A percentile compares a stretch with the other conserved stretches of the same genome.
Evolutionary conservation across 192 early-diverging fungal species (phyloP).

Genomic region (Backusella macrospora): DNA sequence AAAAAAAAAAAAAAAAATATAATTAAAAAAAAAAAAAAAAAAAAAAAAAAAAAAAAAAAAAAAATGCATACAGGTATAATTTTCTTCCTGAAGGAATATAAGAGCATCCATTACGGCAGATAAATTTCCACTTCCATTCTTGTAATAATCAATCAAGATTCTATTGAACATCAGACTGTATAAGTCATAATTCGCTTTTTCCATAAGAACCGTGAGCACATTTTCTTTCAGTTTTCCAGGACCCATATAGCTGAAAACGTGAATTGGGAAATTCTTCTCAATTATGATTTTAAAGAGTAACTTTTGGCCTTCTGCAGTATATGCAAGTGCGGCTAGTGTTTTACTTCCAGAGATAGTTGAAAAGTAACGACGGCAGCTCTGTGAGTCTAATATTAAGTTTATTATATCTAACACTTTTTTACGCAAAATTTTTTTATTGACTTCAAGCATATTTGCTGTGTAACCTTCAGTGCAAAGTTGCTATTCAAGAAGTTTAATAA

Average conservation of each 20-base stretch:
- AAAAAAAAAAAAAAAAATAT: neutral
- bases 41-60: neutral
- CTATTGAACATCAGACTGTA: neutral
- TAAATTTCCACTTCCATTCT: neutral
- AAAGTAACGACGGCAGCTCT: neutral
- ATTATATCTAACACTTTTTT: neutral
- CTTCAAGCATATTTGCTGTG: neutral
- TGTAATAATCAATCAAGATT: neutral
- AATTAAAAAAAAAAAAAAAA: neutral
- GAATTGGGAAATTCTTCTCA: neutral
- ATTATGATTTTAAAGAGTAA: neutral
- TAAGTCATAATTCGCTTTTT: neutral
- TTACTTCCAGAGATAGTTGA: slow-evolving; percentile 8
- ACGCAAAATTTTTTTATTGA: neutral
- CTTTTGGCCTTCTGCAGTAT: neutral
- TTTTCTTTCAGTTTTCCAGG: neutral
- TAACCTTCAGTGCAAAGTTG: neutral
- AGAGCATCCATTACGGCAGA: slow-evolving; percentile 10
- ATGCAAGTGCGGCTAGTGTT: slow-evolving; percentile 1
- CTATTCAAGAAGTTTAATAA: neutral
- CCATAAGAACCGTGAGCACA: neutral
- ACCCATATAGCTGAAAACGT: neutral
- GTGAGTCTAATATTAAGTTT: neutral
- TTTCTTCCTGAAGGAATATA: neutral
- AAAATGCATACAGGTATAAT: neutral